phyloP scores from a whole-genome alignment of 2,329 filamentous ascomycete genomes.

The Pochonia chlamydosporia region DNA sequence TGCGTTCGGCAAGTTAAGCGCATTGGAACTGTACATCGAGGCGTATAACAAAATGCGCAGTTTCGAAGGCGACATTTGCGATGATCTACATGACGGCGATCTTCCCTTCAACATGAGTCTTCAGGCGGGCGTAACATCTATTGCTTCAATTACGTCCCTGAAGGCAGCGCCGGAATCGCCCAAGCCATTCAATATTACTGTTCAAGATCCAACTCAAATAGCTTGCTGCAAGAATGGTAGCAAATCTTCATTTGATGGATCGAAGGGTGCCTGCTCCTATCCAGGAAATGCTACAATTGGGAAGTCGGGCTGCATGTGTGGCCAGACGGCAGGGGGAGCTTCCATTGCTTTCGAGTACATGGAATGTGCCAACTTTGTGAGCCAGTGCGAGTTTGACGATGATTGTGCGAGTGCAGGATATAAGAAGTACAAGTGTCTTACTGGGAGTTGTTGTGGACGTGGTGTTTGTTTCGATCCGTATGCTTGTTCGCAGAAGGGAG shows the following conservation, averaged over 20 bases:
- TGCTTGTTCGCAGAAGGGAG: conserved; percentile 28
- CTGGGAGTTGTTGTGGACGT: conserved; percentile 28
- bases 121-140: conserved; percentile 21
- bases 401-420: conserved; percentile 21
- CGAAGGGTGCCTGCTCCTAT: conserved; percentile 21
- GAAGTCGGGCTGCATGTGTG: conserved; percentile 28
- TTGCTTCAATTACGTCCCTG: conserved; percentile 23
- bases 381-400: conserved; percentile 17
- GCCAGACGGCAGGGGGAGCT: conserved; percentile 18
- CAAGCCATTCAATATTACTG: conserved; percentile 22
- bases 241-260: conserved; percentile 13
- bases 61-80: conserved; percentile 28
- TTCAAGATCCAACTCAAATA: conserved; percentile 25
- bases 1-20: conserved; percentile 14
- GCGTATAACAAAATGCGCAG: conserved; percentile 23
- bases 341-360: conserved; percentile 26
- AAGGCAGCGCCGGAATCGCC: conserved; percentile 21
- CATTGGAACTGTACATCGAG: conserved; percentile 24
- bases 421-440: conserved; percentile 23
- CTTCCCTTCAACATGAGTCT: conserved; percentile 27
- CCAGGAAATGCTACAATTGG: conserved; percentile 22
- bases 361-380: conserved; percentile 27
- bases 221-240: conserved; percentile 27
- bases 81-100: conserved; percentile 23
- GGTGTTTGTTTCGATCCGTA: conserved; percentile 31